Percentiles rank a stretch among this genome's conserved stretches.
Conservation (phyloP, 257 asterid species). For the Capsicum pubescens region DNA sequence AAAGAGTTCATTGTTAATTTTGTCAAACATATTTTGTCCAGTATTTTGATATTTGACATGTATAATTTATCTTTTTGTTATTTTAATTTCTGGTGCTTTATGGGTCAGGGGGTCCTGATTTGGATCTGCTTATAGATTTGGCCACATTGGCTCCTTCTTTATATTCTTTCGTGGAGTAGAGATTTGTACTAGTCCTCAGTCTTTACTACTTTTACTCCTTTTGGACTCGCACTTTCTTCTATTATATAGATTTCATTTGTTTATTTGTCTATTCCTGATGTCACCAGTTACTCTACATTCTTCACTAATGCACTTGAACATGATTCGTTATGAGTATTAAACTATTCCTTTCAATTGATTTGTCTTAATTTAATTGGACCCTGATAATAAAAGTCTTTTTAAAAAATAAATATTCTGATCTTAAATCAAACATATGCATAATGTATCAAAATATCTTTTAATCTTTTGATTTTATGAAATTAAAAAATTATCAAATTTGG, state of each 20-base stretch:
- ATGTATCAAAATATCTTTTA: too few species aligned
- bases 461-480: too few species aligned
- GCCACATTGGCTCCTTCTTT: slow-evolving; percentile 40
- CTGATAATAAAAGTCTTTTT: too few species aligned
- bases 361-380: neutral
- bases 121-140: slow-evolving; percentile 30
- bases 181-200: neutral
- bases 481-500: too few species aligned
- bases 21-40: slow-evolving; percentile 27
- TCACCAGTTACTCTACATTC: neutral
- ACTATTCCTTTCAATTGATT: neutral
- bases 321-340: neutral
- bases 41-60: slow-evolving; percentile 38
- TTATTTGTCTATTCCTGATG: neutral
- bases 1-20: neutral
- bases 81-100: slow-evolving; percentile 27
- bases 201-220: slow-evolving; percentile 26
- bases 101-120: slow-evolving; percentile 32
- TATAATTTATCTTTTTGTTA: slow-evolving; percentile 34
- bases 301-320: neutral
- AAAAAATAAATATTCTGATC: too few species aligned
- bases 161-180: slow-evolving; percentile 43
- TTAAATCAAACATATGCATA: too few species aligned
- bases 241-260: slow-evolving; percentile 24
- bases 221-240: neutral